Evolutionary conservation across 805 yeast genomes (phyloP).

Genomic region (Candida patagonica): DNA sequence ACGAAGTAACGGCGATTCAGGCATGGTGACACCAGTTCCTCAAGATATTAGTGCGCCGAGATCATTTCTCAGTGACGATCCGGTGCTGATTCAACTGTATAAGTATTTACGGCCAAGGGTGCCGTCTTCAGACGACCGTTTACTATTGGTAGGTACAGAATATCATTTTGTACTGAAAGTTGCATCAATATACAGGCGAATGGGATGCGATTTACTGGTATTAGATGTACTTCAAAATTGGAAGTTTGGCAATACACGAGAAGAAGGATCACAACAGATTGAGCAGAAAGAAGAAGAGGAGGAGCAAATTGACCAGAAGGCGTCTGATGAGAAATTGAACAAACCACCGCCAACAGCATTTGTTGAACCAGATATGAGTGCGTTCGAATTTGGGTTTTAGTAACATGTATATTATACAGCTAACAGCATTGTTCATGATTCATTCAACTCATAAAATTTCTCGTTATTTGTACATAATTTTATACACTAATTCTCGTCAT

Average conservation of each 20-base stretch:
- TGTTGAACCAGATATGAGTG: constrained; percentile 70
- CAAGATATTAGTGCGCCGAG: background rate
- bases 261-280: too few relatives aligned
- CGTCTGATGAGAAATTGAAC: background rate
- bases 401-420: background rate
- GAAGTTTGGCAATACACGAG: constrained; percentile 30
- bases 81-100: constrained; percentile 64
- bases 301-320: constrained; percentile 2
- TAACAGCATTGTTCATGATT: too few relatives aligned
- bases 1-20: background rate
- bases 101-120: constrained; percentile 44
- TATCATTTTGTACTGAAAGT: constrained; percentile 53
- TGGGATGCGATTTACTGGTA: constrained; percentile 86
- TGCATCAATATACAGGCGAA: constrained; percentile 59
- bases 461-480: too few relatives aligned
- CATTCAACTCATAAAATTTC: too few relatives aligned
- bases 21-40: constrained; percentile 2
- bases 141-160: constrained; percentile 32
- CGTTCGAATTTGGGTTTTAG: constrained; percentile 44
- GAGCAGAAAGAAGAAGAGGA: background rate
- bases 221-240: constrained; percentile 55
- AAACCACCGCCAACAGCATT: constrained; percentile 46
- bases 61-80: constrained; percentile 63
- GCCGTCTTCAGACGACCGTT: constrained; percentile 31
- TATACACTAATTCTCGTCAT: too few relatives aligned